These are phyloP conservation scores for Clavispora phyllophila DNA, from an alignment of 805 yeast genomes.

Conservation along the genomic window DNA sequence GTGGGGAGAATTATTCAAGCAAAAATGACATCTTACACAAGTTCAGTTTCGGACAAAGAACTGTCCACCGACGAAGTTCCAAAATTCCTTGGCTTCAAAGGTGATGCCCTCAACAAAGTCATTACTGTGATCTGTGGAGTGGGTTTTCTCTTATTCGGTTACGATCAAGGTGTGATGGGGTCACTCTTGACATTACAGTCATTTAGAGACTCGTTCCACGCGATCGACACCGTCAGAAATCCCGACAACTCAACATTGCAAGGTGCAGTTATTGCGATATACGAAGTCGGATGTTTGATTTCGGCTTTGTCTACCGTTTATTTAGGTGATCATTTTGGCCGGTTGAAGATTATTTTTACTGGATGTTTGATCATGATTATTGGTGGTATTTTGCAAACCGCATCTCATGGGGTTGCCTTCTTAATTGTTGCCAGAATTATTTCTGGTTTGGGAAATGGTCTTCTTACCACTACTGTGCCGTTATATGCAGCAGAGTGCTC, in stretches of 20 bases:
- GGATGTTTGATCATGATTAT: constrained; percentile 18
- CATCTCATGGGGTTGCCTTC: constrained; percentile 17
- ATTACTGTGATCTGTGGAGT: constrained; percentile 14
- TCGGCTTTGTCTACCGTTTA: constrained; percentile 18
- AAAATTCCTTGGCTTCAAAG: constrained; percentile 9
- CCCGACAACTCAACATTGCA: constrained; percentile 14
- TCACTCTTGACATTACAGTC: constrained; percentile 18
- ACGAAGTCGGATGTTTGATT: constrained; percentile 20
- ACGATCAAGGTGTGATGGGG: constrained; percentile 42
- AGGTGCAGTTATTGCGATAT: constrained; percentile 19
- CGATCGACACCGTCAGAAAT: constrained; percentile 13
- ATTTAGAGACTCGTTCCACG: constrained; percentile 14
- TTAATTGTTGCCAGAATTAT: constrained; percentile 30
- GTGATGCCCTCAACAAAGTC: constrained; percentile 6
- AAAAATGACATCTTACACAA: background rate
- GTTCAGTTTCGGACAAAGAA: background rate
- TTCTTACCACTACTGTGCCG: constrained; percentile 32
- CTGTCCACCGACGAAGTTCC: constrained; percentile 5
- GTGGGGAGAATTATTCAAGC: background rate
- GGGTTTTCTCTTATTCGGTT: constrained; percentile 35
- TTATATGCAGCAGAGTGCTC: constrained; percentile 34
- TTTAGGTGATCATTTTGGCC: constrained; percentile 19
- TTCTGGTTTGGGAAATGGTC: constrained; percentile 32
- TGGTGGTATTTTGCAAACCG: constrained; percentile 22
- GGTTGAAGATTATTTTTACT: constrained; percentile 17